Percentiles rank a stretch among this genome's conserved stretches.
Evolutionary conservation across 257 asterid species (phyloP).

Genomic region (Verbena officinalis): DNA sequence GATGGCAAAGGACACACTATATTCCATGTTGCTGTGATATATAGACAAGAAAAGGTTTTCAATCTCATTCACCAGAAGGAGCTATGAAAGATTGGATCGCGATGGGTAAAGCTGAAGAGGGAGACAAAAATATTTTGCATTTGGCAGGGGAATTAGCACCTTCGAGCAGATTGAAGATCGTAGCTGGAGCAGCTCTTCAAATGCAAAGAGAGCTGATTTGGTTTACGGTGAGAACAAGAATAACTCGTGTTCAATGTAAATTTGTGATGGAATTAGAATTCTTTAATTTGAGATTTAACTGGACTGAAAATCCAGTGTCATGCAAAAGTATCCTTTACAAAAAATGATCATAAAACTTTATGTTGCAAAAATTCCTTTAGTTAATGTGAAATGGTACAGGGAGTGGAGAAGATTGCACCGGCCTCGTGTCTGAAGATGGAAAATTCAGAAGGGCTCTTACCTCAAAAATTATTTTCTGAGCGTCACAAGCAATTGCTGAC

Average conservation of each 20-base stretch:
- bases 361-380: too few relatives aligned
- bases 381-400: conserved; percentile 16
- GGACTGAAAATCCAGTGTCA: too few relatives aligned
- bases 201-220: conserved; percentile 45
- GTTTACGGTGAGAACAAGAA: conserved; percentile 37
- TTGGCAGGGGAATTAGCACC: conserved; percentile 41
- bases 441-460: conserved; percentile 22
- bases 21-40: conserved; percentile 33
- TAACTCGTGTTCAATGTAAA: too few relatives aligned
- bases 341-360: too few relatives aligned
- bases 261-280: not conserved
- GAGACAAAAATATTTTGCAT: conserved; percentile 36
- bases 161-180: conserved; percentile 14
- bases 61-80: conserved; percentile 28
- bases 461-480: conserved; percentile 23
- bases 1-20: conserved; percentile 17
- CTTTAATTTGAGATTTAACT: not conserved
- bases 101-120: not conserved
- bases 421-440: conserved; percentile 3
- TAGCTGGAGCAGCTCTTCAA: conserved; percentile 45
- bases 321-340: too few relatives aligned
- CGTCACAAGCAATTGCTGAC: conserved; percentile 31
- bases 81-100: conserved; percentile 27
- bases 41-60: conserved; percentile 35
- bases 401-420: conserved; percentile 42